Conservation (phyloP, 495 filamentous ascomycete species). For the Patellaria atrata region DNA sequence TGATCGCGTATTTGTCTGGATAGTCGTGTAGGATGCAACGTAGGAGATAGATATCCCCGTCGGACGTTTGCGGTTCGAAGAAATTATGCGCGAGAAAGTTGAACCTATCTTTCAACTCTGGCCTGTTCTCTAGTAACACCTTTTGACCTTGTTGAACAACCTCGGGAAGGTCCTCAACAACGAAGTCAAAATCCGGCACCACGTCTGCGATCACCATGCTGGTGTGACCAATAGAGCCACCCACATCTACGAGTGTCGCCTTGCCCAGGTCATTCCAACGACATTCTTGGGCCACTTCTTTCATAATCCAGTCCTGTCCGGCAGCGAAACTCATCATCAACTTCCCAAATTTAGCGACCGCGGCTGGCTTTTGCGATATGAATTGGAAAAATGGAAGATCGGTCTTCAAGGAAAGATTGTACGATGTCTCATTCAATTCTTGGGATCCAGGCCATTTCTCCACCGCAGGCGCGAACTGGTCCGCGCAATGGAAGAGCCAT, state of each 20-base stretch:
- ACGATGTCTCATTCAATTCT: conserved; percentile 2
- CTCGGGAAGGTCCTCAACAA: conserved; percentile 27
- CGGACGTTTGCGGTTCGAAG: conserved; percentile 26
- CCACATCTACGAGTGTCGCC: conserved; percentile 20
- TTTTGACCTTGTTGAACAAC: conserved; percentile 19
- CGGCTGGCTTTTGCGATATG: background rate
- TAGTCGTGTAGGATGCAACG: conserved; percentile 33
- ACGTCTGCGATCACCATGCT: conserved; percentile 23
- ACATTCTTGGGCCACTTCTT: conserved; percentile 3
- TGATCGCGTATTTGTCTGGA: conserved; percentile 25
- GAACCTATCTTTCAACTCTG: conserved; percentile 12
- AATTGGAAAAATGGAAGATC: conserved; percentile 7
- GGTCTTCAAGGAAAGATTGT: conserved; percentile 4
- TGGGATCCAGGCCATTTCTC: background rate
- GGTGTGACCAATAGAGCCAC: conserved; percentile 33
- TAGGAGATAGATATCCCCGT: conserved; percentile 29
- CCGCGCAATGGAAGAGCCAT: conserved; percentile 2
- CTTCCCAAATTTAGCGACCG: conserved; percentile 3
- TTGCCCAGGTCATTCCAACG: conserved; percentile 13
- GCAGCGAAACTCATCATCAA: no score
- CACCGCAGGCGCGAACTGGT: background rate
- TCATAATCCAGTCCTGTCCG: conserved; percentile 7
- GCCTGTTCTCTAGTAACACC: conserved; percentile 7
- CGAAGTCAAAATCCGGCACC: conserved; percentile 25
- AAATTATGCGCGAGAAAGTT: conserved; percentile 26